Base-by-base conservation (phyloP, 1,139 yeast species). In the Hemisphaericaspora subhashii region DNA sequence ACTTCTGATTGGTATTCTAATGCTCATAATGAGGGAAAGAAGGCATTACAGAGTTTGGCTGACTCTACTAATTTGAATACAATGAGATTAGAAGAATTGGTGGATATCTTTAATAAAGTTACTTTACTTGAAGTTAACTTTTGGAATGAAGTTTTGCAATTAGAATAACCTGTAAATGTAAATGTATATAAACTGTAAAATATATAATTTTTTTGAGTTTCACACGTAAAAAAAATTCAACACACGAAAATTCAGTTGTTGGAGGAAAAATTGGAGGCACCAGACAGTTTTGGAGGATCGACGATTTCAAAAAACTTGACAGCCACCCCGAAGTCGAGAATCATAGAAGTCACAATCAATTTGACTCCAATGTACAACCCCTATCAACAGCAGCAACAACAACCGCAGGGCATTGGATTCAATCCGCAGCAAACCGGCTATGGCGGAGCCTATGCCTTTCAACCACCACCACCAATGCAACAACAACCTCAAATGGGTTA, bases 101-200 rank as follows among this genome's bases (percentile, higher is more conserved):
- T 81, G 1, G 73, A 72, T 17, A 76, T 83, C 14, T 85, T 82
- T 53, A 74, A 72, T 29, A 68, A 72, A 18, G 88, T 82, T 4
- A 73, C 83, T 16, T 52, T 60, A 36, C 64, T 84, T 43, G 94
- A 85, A 54, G 66, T 77, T 18, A 68, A 64, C 18, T 85, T 85
- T 54, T 85, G 94, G 94, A 71, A 72, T 49, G 77, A 69, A 45
- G 70, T 68, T 3, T 44, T 62, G 25, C 34, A 40, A 35, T 24
- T n/a, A n/a, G 4, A 21, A 21, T 21, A 21, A 21, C 23, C 23
- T 21, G 23, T 21, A 21, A 21, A 21, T n/a, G n/a, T n/a, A n/a
- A n/a, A n/a, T n/a, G n/a, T n/a, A n/a, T n/a, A n/a, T n/a, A n/a
- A n/a, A n/a, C n/a, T n/a, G n/a, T n/a, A n/a, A n/a, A n/a, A n/a